These are phyloP conservation scores for Termitomyces sp. DNA, from an alignment of 768 basidiomycete species.

Conservation along the genomic window DNA sequence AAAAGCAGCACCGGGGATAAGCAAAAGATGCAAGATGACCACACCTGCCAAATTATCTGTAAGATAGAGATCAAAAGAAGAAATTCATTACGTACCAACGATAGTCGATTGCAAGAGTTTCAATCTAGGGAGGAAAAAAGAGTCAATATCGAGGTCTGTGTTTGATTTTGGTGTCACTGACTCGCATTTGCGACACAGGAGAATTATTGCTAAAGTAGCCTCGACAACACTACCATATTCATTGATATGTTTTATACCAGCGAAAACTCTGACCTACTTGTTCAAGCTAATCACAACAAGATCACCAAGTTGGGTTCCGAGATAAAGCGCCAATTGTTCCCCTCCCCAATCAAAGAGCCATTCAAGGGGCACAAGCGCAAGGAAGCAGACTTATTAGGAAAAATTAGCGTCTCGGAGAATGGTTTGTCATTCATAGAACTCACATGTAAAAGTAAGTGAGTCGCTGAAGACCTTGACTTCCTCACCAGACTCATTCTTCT, in stretches of 20 bases:
- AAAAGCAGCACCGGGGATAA: constrained; percentile 67
- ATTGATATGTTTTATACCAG: not conserved
- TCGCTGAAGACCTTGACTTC: constrained; percentile 23
- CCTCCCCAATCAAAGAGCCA: constrained; percentile 61
- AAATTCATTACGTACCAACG: constrained; percentile 35
- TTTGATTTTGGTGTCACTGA: constrained; percentile 26
- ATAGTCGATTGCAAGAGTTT: constrained; percentile 65
- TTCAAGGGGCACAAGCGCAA: constrained; percentile 63
- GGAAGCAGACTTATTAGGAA: constrained; percentile 45
- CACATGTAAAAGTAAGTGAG: constrained; percentile 32
- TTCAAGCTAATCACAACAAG: constrained; percentile 34
- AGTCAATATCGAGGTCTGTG: not conserved
- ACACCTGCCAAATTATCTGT: constrained; percentile 39
- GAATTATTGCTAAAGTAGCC: constrained; percentile 63
- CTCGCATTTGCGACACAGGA: constrained; percentile 61
- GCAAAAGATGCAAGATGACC: constrained; percentile 64
- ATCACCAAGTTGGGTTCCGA: constrained; percentile 61
- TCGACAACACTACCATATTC: constrained; percentile 50
- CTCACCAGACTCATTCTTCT: constrained; percentile 3
- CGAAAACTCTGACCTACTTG: constrained; percentile 10
- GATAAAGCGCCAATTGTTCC: constrained; percentile 50
- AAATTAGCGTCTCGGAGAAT: not conserved
- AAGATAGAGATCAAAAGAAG: not conserved
- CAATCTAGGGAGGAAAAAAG: constrained; percentile 31
- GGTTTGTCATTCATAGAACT: not conserved